Evolutionary conservation across 768 basidiomycete genomes (phyloP), one percentile per base, ranked within the genome.

Genomic region (Leucocoprinus sp.): DNA sequence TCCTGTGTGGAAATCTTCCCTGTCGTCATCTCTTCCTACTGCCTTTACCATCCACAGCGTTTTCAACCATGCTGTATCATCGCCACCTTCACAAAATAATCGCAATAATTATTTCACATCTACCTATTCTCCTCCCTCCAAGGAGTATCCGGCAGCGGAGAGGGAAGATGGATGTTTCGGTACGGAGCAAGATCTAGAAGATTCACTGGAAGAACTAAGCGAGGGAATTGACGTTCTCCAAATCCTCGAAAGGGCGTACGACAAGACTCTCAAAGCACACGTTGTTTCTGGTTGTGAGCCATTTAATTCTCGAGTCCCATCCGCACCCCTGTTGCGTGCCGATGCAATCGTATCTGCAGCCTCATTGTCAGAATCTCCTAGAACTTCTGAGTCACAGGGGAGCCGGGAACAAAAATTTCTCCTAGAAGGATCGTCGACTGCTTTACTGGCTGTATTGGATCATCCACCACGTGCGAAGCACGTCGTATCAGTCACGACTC

Each of bases 221-320:
- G 82, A 84, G n/a, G 81, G 80, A 11, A 65, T 85, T 33, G 80
- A 86, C 54, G 70, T 85, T 9, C 69, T 85, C 11, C 70, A 73
- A 57, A 77, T 85, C 39, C 68, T 86, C 33, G 82, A 86, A 57
- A 72, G 70, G 21, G 84, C 84, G 3, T 86, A 82, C 55, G 78
- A 83, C 49, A 68, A 69, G 40, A 80, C 84, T 5, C 64, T 85
- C 26, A 70, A 71, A 24, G 78, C 76, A 2, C 83, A 85, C 56
- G 75, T 79, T 29, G 64, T 61, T 24, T 61, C 64, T 40, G 31
- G 31, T 11, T 37, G 54, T 9, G 39, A 41, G n/a, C 28, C 24
- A 23, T 23, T 28, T 14, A 8, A 31, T 11, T 34, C 52, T 27
- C 35, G 37, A 24, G n/a, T 12, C 7, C 53, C 39, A 17, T 40